Base-by-base conservation (phyloP, 805 yeast species). In the Naumovozyma dairenensis region DNA sequence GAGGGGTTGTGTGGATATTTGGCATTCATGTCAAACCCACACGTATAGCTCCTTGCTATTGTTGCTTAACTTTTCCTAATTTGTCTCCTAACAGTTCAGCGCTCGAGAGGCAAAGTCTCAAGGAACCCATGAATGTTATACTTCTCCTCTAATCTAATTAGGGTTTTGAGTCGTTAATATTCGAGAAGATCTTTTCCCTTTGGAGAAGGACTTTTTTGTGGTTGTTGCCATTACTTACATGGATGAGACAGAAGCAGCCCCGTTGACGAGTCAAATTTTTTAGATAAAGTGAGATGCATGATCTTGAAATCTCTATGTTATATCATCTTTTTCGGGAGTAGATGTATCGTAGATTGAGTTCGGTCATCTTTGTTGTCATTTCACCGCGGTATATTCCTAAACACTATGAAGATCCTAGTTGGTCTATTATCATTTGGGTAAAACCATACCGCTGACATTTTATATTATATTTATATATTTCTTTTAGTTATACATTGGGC, bases 361-460 rank as follows among this genome's bases (percentile, higher is more conserved):
- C 82, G 80, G 67, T 69, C 57, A 48, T 53, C 55, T 49, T 80
- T 65, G 63, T 55, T 56, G 61, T 65, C 72, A 63, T 60, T 60
- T 60, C 71, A 78, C 65, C 68, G 94, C 96, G 75, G 89, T 94
- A 89, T 89, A 89, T 89, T 89, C 97, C 97, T 89, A 81, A 72
- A 85, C 96, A 76, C 89, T 87, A 80, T 93, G 94, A 71, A 81
- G 74, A 82, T 80, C 76, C 81, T 58, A 69, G 72, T 68, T 65
- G 92, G 77, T 93, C 76, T 53, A 70, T 89, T 75, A 78, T 80
- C 94, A 92, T 77, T 84, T 83, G 96, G 89, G 97, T 86, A 83
- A 83, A 87, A 87, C 97, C 97, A 87, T 89, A 94, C 85, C 77
- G 96, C 94, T 67, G 60, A 89, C 96, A 89, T 77, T 51, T 57